These are phyloP conservation scores for Blastobotrys indianensis DNA, from an alignment of 1,139 yeast genomes.

Conservation along the genomic window DNA sequence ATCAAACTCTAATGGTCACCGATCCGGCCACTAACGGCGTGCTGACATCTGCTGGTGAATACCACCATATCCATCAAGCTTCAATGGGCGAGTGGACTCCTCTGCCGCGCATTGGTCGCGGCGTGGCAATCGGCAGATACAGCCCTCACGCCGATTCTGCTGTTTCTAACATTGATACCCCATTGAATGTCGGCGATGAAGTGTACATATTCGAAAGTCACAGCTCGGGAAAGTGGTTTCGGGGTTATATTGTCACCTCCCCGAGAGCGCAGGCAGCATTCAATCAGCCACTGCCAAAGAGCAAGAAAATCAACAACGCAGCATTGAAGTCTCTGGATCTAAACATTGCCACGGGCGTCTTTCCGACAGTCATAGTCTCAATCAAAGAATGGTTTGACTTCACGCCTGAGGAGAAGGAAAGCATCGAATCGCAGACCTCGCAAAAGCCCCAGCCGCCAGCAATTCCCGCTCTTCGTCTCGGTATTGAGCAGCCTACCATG, in stretches of 20 bases:
- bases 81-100: conserved; percentile 40
- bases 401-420: conserved; percentile 14
- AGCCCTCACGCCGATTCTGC: conserved; percentile 17
- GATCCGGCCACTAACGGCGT: no score
- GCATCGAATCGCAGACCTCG: conserved; percentile 2
- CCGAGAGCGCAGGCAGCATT: conserved; percentile 30
- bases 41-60: no score
- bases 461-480: conserved; percentile 29
- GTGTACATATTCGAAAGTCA: conserved; percentile 69
- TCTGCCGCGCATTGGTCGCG: conserved; percentile 26
- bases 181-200: conserved; percentile 72
- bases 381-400: conserved; percentile 28
- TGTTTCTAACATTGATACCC: conserved; percentile 13
- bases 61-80: no score
- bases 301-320: conserved; percentile 22
- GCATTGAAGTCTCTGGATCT: conserved; percentile 27
- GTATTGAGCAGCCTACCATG: conserved; percentile 25
- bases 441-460: conserved; percentile 24
- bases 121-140: conserved; percentile 27
- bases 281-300: conserved; percentile 25
- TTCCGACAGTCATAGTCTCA: conserved; percentile 27
- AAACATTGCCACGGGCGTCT: conserved; percentile 27
- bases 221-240: conserved; percentile 58
- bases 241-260: conserved; percentile 55
- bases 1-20: no score